Percentiles rank a stretch among this genome's conserved stretches.
phyloP scores from a whole-genome alignment of 129 eudicot species.

The sunflower (Helianthus annuus) region DNA sequence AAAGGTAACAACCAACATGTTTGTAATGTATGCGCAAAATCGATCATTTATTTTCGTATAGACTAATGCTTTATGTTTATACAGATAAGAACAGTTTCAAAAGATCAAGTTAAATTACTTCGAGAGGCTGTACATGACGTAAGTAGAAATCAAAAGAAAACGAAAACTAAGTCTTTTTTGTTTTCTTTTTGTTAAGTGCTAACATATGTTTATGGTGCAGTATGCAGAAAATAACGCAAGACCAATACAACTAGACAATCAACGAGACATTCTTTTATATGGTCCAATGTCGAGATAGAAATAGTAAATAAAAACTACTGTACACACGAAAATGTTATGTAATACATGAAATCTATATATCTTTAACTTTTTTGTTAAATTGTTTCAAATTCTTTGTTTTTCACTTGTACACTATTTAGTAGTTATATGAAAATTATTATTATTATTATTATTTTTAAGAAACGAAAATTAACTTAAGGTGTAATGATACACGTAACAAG shows the following conservation, averaged over 20 bases:
- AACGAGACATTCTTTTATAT: conserved; percentile 26
- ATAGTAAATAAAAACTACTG: not conserved
- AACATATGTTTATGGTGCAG: conserved; percentile 34
- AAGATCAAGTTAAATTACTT: conserved; percentile 52
- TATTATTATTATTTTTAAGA: not conserved
- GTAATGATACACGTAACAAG: too few relatives aligned
- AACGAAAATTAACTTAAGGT: not conserved
- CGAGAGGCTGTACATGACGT: conserved; percentile 75
- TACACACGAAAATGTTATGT: not conserved
- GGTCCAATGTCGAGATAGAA: conserved; percentile 3
- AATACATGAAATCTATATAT: not conserved
- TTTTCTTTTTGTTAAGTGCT: not conserved
- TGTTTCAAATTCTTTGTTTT: not conserved
- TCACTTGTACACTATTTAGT: too few relatives aligned
- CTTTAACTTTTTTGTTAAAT: not conserved
- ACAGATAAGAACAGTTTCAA: conserved; percentile 60
- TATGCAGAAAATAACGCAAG: conserved; percentile 69
- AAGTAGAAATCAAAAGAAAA: conserved; percentile 27
- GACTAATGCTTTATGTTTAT: not conserved
- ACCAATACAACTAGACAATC: conserved; percentile 50
- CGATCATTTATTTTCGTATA: not conserved
- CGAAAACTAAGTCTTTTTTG: not conserved
- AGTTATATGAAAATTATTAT: too few relatives aligned
- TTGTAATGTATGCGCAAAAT: not conserved
- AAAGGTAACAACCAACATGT: conserved; percentile 25